A percentile compares a stretch with the other conserved stretches of the same genome.
Conservation (phyloP, 2,329 filamentous ascomycete genomes). For the Aschersonia sp. region DNA sequence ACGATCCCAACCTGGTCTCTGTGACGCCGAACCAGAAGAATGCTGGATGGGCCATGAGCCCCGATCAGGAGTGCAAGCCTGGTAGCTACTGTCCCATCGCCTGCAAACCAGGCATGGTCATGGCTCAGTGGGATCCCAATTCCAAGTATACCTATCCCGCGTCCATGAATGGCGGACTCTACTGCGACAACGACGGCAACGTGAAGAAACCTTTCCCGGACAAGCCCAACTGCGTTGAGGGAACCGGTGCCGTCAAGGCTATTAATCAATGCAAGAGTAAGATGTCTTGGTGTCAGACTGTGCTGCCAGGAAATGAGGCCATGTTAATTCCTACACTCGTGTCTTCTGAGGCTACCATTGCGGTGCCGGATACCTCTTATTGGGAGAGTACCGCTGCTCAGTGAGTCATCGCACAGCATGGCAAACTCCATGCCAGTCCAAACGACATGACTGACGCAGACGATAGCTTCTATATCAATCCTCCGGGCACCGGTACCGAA, state of each 20-base stretch:
- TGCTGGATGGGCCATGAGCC: slow-evolving; percentile 68
- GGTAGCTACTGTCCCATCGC: slow-evolving; percentile 64
- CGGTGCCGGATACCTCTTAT: slow-evolving; percentile 56
- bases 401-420: slow-evolving; percentile 29
- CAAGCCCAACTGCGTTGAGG: slow-evolving; percentile 55
- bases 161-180: slow-evolving; percentile 66
- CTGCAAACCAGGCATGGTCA: slow-evolving; percentile 61
- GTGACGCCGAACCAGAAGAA: slow-evolving; percentile 52
- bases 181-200: slow-evolving; percentile 52
- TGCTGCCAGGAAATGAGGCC: slow-evolving; percentile 64
- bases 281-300: slow-evolving; percentile 67
- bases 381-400: slow-evolving; percentile 63
- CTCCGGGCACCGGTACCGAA: slow-evolving; percentile 48
- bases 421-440: background rate
- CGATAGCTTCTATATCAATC: slow-evolving; percentile 63
- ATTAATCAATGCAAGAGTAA: slow-evolving; percentile 49
- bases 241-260: slow-evolving; percentile 49
- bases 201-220: slow-evolving; percentile 55
- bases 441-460: background rate
- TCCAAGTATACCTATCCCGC: slow-evolving; percentile 55
- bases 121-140: slow-evolving; percentile 63
- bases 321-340: slow-evolving; percentile 74
- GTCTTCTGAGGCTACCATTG: slow-evolving; percentile 38
- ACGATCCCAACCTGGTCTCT: slow-evolving; percentile 49
- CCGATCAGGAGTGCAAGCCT: slow-evolving; percentile 53